phyloP scores from a whole-genome alignment of 2,329 filamentous ascomycete genomes.

The Epichloe uncinata region DNA sequence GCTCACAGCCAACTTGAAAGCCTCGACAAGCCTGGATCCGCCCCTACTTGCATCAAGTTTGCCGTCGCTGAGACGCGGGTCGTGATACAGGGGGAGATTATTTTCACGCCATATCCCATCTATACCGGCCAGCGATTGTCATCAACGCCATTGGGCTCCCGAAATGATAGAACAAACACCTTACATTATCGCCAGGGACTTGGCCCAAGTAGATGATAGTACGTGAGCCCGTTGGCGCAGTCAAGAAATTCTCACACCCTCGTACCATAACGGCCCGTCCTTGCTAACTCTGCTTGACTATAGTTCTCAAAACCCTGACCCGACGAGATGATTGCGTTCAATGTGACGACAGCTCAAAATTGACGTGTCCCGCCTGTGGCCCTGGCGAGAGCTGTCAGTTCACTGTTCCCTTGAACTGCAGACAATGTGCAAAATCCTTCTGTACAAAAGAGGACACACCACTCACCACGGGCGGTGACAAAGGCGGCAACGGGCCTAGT shows the following conservation, averaged over 20 bases:
- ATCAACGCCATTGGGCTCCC: background rate
- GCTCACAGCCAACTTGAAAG: background rate
- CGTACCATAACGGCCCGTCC: background rate
- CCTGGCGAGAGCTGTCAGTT: conserved; percentile 30
- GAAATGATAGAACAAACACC: conserved; percentile 7
- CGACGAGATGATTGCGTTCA: conserved; percentile 31
- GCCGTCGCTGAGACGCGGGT: background rate
- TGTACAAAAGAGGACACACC: conserved; percentile 24
- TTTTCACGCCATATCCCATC: background rate
- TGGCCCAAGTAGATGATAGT: conserved; percentile 20
- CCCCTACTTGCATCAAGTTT: background rate
- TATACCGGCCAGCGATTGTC: conserved; percentile 1
- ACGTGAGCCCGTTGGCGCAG: conserved; percentile 6
- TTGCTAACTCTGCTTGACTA: background rate
- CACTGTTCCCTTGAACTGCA: conserved; percentile 31
- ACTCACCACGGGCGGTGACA: conserved; percentile 7
- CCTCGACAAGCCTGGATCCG: background rate
- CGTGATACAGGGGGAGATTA: background rate
- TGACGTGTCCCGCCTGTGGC: conserved; percentile 32
- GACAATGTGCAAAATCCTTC: conserved; percentile 32
- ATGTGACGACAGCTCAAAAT: conserved; percentile 28
- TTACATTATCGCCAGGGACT: conserved; percentile 11
- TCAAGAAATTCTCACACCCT: background rate
- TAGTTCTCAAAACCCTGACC: conserved; percentile 20
- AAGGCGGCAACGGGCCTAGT: conserved; percentile 40